Percentiles rank a stretch among this genome's conserved stretches.
These are phyloP conservation scores for Podila minutissima DNA, from an alignment of 192 early-diverging fungal genomes.

Conservation along the genomic window DNA sequence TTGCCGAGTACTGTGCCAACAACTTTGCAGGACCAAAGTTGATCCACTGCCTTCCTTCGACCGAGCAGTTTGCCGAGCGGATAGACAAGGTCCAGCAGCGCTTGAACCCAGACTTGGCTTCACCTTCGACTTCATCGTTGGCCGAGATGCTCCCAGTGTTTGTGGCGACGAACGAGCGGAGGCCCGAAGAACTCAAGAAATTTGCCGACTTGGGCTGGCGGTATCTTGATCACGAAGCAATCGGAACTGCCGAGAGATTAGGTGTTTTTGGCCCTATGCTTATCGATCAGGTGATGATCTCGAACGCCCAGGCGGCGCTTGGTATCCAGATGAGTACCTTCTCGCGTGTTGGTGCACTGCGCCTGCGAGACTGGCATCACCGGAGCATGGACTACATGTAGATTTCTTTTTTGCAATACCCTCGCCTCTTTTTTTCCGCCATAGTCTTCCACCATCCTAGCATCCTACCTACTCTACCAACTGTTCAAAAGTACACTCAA, in stretches of 20 bases:
- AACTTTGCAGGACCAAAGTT: constrained; percentile 43
- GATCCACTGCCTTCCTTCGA: constrained; percentile 44
- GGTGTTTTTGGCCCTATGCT: constrained; percentile 51
- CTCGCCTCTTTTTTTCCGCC: background rate
- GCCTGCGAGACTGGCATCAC: constrained; percentile 45
- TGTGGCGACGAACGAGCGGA: constrained; percentile 41
- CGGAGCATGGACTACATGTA: constrained; percentile 39
- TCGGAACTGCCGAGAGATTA: constrained; percentile 25
- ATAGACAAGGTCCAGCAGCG: constrained; percentile 33
- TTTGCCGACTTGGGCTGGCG: constrained; percentile 45
- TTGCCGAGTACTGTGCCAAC: constrained; percentile 35
- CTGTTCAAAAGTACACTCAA: too few species aligned
- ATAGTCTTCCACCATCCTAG: background rate
- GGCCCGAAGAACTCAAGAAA: constrained; percentile 48
- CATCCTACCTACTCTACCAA: too few species aligned
- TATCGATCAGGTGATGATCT: constrained; percentile 42
- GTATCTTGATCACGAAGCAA: constrained; percentile 39
- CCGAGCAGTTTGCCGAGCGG: constrained; percentile 29
- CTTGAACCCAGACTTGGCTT: constrained; percentile 11
- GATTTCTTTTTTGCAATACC: background rate
- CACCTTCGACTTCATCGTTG: background rate
- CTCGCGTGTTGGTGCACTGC: constrained; percentile 43
- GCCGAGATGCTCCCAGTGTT: constrained; percentile 39
- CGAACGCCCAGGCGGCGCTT: constrained; percentile 29
- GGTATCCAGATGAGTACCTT: constrained; percentile 53